Evolutionary conservation across 306 rosid species (phyloP), one percentile per base, ranked within the genome.

Genomic region (Cicer judaicum): DNA sequence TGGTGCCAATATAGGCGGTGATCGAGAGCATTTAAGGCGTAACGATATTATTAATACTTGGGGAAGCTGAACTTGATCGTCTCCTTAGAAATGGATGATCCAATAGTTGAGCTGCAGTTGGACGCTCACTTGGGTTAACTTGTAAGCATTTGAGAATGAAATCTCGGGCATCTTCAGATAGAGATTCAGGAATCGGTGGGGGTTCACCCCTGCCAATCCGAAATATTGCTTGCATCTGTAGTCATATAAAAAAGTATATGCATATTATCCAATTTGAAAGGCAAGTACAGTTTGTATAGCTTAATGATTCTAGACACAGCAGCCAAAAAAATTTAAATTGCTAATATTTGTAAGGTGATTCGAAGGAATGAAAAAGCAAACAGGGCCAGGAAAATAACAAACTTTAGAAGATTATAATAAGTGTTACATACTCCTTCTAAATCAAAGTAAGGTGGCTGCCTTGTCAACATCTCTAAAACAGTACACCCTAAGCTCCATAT

Each of bases 401-500:
- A 74, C 10, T 71, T 44, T 19, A 11, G 21, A 48, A 19, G 8
- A 78, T 67, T 24, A 60, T 4, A 13, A 72, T 2, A 54, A 77
- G 60, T 42, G 82, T 68, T 19, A 73, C 88, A 46, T 82, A 87
- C 90, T 19, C 88, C 79, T 87, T 87, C 90, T 71, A 87, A 79
- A 46, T 84, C 75, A 60, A 84, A 84, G 71, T 87, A 87, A 39
- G 90, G 90, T 64, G 86, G 86, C 61, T 61, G 70, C 52, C 81
- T 60, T 2, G 81, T 77, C 77, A 87, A 70, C 90, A 87, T 84
- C 76, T 87, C 90, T 66, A 87, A 77, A 75, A 87, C 88, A 7
- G 88, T 87, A 74, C 90, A 87, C 19, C 90, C 90, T 76, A 87
- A 76, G 81, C 90, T 87, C 90, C 90, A 87, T 73, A 87, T 84